These are phyloP conservation scores for Dactylellina cionopaga DNA, from an alignment of 2,329 filamentous ascomycete species.

Conservation along the genomic window DNA sequence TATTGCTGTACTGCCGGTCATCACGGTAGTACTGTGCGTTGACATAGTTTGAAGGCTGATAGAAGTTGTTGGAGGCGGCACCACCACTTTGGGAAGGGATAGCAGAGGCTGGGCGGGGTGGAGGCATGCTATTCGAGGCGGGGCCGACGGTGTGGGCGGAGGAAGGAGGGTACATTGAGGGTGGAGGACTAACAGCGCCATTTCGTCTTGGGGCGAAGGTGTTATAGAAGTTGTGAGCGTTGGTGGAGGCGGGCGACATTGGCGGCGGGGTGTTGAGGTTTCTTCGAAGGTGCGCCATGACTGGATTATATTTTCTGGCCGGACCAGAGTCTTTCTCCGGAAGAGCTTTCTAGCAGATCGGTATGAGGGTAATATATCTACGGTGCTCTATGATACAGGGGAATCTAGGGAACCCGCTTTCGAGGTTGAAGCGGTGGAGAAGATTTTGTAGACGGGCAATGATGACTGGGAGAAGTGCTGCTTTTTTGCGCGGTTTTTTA, in stretches of 20 bases:
- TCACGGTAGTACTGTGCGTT: conserved; percentile 51
- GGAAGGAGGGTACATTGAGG: conserved; percentile 37
- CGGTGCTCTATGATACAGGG: background rate
- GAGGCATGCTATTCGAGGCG: conserved; percentile 13
- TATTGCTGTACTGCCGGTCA: conserved; percentile 23
- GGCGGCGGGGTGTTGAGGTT: conserved; percentile 49
- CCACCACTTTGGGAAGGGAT: conserved; percentile 32
- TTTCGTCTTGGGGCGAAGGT: conserved; percentile 42
- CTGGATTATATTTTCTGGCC: background rate
- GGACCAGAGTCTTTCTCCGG: background rate
- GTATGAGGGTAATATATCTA: background rate
- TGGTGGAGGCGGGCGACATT: conserved; percentile 50
- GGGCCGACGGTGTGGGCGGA: background rate
- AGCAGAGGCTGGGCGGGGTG: conserved; percentile 43
- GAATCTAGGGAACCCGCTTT: background rate
- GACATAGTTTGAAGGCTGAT: conserved; percentile 40
- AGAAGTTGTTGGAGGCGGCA: conserved; percentile 24
- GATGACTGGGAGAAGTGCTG: conserved; percentile 14
- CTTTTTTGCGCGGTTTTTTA: conserved; percentile 41
- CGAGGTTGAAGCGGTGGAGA: background rate
- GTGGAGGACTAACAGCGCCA: conserved; percentile 30
- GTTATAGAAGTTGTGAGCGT: conserved; percentile 51
- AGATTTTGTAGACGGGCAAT: background rate
- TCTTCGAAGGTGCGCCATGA: conserved; percentile 45
- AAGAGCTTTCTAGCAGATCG: background rate